phyloP scores from a whole-genome alignment of 164 flowering plant genomes.

The Saururus chinensis region DNA sequence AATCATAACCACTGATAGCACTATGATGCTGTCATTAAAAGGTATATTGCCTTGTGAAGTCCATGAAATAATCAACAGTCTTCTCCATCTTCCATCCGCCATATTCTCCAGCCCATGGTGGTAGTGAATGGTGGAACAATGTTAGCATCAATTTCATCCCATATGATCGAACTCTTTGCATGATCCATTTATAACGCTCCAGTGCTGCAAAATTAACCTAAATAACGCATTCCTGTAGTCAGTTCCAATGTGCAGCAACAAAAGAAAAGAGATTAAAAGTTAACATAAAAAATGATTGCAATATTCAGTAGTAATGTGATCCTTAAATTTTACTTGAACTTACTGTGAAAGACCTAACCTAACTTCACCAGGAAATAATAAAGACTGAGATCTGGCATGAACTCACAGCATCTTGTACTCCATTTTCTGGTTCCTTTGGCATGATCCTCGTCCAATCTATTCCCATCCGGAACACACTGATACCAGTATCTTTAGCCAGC shows the following conservation, averaged over 20 bases:
- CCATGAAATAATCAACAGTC: constrained; percentile 87
- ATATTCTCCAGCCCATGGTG: constrained; percentile 97
- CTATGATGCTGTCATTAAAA: no score
- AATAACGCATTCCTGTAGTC: neutral
- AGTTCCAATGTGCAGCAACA: neutral
- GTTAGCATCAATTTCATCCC: constrained; percentile 99
- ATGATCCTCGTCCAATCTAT: constrained; percentile 91
- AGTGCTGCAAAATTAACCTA: constrained; percentile 92
- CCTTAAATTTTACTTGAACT: no score
- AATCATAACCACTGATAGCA: no score
- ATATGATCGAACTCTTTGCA: constrained; percentile 62
- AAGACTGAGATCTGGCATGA: no score
- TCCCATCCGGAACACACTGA: constrained; percentile 87
- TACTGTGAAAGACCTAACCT: no score
- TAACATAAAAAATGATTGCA: neutral
- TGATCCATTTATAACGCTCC: constrained; percentile 89
- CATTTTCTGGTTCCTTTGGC: constrained; percentile 77
- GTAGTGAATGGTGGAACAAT: constrained; percentile 93
- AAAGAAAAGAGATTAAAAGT: neutral
- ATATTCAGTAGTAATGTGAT: no score
- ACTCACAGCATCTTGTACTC: constrained; percentile 52
- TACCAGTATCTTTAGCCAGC: constrained; percentile 84
- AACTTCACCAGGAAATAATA: no score
- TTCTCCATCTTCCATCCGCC: constrained; percentile 98
- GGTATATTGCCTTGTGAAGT: constrained; percentile 64